Base-by-base conservation (phyloP, 768 basidiomycete species). In the Pleurotus ostreatus region DNA sequence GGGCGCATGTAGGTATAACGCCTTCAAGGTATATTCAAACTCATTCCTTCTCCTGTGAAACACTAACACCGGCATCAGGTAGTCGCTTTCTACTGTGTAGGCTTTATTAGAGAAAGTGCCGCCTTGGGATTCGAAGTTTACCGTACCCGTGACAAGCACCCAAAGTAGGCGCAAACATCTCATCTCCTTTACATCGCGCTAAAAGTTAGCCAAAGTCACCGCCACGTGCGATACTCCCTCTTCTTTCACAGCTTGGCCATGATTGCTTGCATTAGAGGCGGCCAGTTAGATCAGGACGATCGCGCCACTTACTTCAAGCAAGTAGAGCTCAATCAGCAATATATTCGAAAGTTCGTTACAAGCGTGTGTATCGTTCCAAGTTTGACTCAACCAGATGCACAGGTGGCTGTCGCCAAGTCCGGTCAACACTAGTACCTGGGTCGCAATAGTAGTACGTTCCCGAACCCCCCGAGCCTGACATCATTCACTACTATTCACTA, bases 331-430 rank as follows among this genome's bases (percentile, higher is more conserved):
- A 90, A 89, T 65, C 85, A 88, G 67, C 63, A 66, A 9, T 87
- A 80, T 61, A 80, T 87, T 56, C 74, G 78, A 60, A 83, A 78
- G 86, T 84, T 61, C 30, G 74, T 69, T 34, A 11, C 9, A 34
- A 34, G 30, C 23, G 23, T 4, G 37, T 23, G 20, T 2, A 39
- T 6, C 37, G n/a, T 2, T 22, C 34, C 15, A 8, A 30, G 8
- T 9, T 30, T 16, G 16, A 8, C 40, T 57, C 12, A 57, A 40
- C 2, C 25, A 2, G 4, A 52, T 47, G 22, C 40, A 9, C 61
- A 87, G 86, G 59, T 90, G 88, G 88, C 63, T 84, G 7, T 83
- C 85, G 0, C 79, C 86, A 0, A 85, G 85, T 60, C 84, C 87
- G 8, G 80, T 86, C 23, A 90, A 88, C 63, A 80, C 74, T 16